phyloP scores from a whole-genome alignment of 2,329 filamentous ascomycete species.

The Lachnellula hyalina region DNA sequence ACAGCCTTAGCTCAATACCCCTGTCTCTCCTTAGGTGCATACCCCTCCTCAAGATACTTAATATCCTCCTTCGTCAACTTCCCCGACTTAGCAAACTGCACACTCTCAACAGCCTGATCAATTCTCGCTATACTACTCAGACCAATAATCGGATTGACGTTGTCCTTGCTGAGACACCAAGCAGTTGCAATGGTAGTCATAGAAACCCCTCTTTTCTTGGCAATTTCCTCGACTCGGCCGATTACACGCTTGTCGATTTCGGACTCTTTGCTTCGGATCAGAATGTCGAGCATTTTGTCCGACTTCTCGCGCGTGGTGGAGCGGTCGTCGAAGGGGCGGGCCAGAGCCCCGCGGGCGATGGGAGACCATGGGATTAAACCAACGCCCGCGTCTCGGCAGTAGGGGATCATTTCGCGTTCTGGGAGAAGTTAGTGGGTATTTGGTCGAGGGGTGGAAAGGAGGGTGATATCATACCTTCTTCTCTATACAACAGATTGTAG shows the following conservation, averaged over 20 bases:
- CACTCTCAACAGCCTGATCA: conserved; percentile 44
- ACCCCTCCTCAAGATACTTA: conserved; percentile 47
- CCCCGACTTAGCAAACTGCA: conserved; percentile 34
- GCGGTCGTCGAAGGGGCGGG: conserved; percentile 18
- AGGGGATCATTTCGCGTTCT: conserved; percentile 35
- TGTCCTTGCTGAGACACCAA: conserved; percentile 43
- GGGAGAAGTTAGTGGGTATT: not conserved
- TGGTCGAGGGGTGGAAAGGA: no score
- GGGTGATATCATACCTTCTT: conserved; percentile 38
- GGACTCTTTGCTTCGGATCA: conserved; percentile 17
- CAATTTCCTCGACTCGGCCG: conserved; percentile 32
- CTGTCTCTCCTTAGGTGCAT: conserved; percentile 38
- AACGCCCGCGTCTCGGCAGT: conserved; percentile 30
- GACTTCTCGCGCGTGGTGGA: conserved; percentile 12
- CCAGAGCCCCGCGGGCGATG: conserved; percentile 30
- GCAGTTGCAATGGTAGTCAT: conserved; percentile 56
- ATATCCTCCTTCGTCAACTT: conserved; percentile 46
- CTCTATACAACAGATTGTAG: conserved; percentile 54
- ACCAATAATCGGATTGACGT: conserved; percentile 48
- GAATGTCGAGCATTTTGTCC: conserved; percentile 9
- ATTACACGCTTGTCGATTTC: conserved; percentile 25
- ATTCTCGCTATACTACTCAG: conserved; percentile 45
- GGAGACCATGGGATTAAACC: conserved; percentile 35
- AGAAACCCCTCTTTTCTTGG: conserved; percentile 47
- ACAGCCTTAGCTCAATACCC: not conserved